A percentile compares a stretch with the other conserved stretches of the same genome.
These are phyloP conservation scores for Silene vulgaris DNA, from an alignment of 179 eudicot species.

Conservation along the genomic window DNA sequence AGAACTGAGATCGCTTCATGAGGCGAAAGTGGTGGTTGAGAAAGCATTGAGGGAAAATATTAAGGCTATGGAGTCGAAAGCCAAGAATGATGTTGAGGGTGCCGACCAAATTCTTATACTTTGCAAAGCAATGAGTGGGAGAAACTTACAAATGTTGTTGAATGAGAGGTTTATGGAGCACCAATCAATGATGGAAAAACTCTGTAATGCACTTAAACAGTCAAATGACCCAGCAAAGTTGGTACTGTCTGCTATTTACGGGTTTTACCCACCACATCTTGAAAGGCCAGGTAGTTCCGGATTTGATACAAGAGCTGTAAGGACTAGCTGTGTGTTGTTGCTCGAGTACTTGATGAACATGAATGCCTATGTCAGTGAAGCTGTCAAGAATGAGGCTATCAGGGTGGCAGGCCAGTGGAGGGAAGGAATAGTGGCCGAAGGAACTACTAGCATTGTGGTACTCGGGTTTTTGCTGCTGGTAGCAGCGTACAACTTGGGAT, in stretches of 20 bases:
- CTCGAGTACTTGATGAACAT: conserved; percentile 16
- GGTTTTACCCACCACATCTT: conserved; percentile 14
- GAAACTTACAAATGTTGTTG: conserved; percentile 5
- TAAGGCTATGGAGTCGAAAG: too few relatives aligned
- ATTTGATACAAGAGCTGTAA: conserved; percentile 4
- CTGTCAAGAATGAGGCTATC: conserved; percentile 15
- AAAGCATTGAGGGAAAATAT: too few relatives aligned
- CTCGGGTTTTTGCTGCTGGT: conserved; percentile 17
- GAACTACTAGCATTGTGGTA: neutral
- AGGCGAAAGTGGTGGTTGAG: too few relatives aligned
- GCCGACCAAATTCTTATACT: conserved; percentile 6
- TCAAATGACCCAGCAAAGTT: conserved; percentile 9
- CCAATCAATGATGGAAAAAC: neutral
- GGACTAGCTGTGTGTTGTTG: conserved; percentile 5
- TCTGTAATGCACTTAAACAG: conserved; percentile 7
- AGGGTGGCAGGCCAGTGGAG: conserved; percentile 6
- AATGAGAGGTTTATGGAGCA: conserved; percentile 13
- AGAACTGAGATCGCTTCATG: neutral
- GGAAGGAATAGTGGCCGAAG: neutral
- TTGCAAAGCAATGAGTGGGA: conserved; percentile 16
- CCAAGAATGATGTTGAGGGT: neutral
- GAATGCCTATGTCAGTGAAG: conserved; percentile 1
- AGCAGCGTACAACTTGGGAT: conserved; percentile 11
- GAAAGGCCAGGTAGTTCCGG: neutral
- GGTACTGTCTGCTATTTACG: conserved; percentile 12